Evolutionary conservation across 192 early-diverging fungal species (phyloP), one percentile per base, ranked within the genome.

Genomic region (Coemansia sp.): DNA sequence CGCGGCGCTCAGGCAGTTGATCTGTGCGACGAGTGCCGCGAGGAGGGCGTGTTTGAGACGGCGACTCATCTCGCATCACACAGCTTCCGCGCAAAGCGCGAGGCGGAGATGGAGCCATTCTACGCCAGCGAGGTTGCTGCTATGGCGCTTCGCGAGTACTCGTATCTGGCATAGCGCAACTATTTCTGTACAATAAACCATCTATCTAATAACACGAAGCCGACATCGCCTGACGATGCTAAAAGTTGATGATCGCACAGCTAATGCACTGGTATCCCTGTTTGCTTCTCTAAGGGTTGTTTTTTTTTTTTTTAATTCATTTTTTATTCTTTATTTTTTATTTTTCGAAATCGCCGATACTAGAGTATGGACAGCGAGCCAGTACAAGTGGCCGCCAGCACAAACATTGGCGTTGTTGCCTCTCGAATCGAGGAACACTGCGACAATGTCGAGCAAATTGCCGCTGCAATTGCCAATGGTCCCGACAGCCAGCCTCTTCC

Each of bases 11-110:
- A 87, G 62, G 78, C 87, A 36, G 87, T 90, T 17, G 91, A 91
- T 74, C 47, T 92, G 43, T 92, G 91, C 62, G 87, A 88, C 31
- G 83, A 84, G 35, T 92, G 91, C 41, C 85, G 83, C 45, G 84
- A 81, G 22, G 82, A 84, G 40, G 87, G 86, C 9, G 62, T 51
- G 9, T 89, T 84, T 64, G 75, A 74, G 46, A 88, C 80, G 4
- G 61, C 49, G 6, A 65, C 65, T 59, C 80, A 83, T 57, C 54
- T 37, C 14, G 40, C 35, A 0, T 27, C 71, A 6, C 80, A 83
- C 43, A 71, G 29, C 51, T 77, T 83, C 36, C 62, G 74, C 25
- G 62, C 71, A 0, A 31, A 63, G 24, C 62, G 65, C 9, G 80
- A 83, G 12, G 74, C 80, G 19, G 80, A 83, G 40, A 82, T 77